Conservation (phyloP, 208 protist species). For the Paratrypanosoma confusum region DNA sequence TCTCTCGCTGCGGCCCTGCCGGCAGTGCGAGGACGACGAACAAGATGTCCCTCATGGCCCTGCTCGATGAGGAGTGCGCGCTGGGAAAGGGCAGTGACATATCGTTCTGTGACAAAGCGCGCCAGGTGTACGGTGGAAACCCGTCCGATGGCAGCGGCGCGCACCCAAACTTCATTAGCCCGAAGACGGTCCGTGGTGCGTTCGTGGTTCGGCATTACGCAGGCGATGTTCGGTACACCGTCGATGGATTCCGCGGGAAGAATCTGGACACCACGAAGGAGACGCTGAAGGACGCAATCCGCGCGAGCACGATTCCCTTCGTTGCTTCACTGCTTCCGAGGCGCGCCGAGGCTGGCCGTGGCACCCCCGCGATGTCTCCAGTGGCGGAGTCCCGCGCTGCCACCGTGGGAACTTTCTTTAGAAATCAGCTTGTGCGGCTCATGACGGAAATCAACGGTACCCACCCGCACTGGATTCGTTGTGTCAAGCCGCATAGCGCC, state of each 20-base stretch:
- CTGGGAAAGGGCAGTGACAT: constrained; percentile 51
- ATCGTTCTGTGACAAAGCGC: constrained; percentile 31
- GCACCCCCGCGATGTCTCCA: no score
- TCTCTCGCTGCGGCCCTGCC: constrained; percentile 4
- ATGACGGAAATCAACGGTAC: constrained; percentile 32
- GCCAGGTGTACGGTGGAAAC: constrained; percentile 14
- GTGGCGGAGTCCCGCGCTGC: constrained; percentile 1
- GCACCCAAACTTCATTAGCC: constrained; percentile 14
- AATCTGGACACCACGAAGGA: constrained; percentile 25
- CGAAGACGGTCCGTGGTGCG: constrained; percentile 10
- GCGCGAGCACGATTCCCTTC: constrained; percentile 14
- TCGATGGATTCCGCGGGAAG: constrained; percentile 22
- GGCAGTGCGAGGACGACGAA: constrained; percentile 10
- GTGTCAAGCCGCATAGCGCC: constrained; percentile 37
- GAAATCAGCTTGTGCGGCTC: constrained; percentile 19
- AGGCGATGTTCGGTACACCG: constrained; percentile 26
- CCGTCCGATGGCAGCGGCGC: constrained; percentile 13
- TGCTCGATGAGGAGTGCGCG: constrained; percentile 75
- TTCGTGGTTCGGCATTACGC: constrained; percentile 45
- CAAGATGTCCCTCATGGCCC: constrained; percentile 51
- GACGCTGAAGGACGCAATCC: constrained; percentile 13
- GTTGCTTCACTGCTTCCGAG: constrained; percentile 9
- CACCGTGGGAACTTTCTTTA: constrained; percentile 19
- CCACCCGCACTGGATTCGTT: constrained; percentile 39
- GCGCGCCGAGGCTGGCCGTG: neutral